Conservation (phyloP, 495 filamentous ascomycete genomes). For the Penicillium paradoxum region DNA sequence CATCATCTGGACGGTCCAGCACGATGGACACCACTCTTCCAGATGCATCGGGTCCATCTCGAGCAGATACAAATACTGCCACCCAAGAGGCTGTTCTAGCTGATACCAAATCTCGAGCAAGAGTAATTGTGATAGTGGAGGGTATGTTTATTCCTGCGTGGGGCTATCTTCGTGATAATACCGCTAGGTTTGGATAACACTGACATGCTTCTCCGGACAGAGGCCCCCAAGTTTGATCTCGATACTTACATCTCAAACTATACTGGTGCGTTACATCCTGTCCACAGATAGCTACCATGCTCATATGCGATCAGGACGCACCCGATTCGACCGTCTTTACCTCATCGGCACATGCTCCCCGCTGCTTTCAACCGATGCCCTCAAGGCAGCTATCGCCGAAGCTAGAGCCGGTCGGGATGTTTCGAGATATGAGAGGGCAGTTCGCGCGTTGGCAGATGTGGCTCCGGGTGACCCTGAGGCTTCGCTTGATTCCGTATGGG, state of each 20-base stretch:
- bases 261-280: slow-evolving; percentile 53
- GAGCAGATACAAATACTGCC: not conserved
- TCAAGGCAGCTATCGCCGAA: slow-evolving; percentile 70
- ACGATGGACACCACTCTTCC: slow-evolving; percentile 27
- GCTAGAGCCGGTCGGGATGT: slow-evolving; percentile 75
- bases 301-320: slow-evolving; percentile 49
- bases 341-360: slow-evolving; percentile 76
- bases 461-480: slow-evolving; percentile 66
- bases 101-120: slow-evolving; percentile 10
- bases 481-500: slow-evolving; percentile 63
- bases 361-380: slow-evolving; percentile 70
- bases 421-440: slow-evolving; percentile 62
- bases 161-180: not conserved
- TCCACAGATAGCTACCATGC: not conserved
- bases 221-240: slow-evolving; percentile 84
- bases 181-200: not conserved
- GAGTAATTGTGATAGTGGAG: slow-evolving; percentile 7
- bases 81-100: not conserved
- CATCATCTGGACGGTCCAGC: not conserved
- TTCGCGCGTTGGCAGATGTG: slow-evolving; percentile 55
- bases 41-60: slow-evolving; percentile 25
- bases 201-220: slow-evolving; percentile 36
- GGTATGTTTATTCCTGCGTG: slow-evolving; percentile 15
- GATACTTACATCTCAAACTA: slow-evolving; percentile 92
- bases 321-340: slow-evolving; percentile 72